These are phyloP conservation scores for Scleromitrula shiraiana DNA, from an alignment of 2,329 filamentous ascomycete genomes.

Conservation along the genomic window DNA sequence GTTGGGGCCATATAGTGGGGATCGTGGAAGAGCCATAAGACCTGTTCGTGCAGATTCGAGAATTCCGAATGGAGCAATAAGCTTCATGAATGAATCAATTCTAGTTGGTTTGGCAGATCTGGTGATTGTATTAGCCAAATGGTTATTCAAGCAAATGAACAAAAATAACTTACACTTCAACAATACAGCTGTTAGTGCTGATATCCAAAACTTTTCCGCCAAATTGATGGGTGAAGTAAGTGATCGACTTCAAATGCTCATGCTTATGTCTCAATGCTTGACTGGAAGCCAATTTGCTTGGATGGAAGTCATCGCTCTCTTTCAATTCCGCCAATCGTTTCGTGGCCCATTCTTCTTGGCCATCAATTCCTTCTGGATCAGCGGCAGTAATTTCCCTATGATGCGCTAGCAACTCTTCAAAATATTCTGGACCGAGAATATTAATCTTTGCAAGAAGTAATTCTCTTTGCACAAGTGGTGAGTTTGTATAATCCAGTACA, in stretches of 20 bases:
- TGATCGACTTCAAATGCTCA: conserved; percentile 93
- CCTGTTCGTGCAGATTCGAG: conserved; percentile 92
- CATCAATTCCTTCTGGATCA: conserved; percentile 27
- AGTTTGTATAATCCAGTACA: conserved; percentile 88
- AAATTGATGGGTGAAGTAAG: conserved; percentile 94
- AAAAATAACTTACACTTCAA: conserved; percentile 69
- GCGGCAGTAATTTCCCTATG: conserved; percentile 76
- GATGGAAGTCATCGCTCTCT: conserved; percentile 65
- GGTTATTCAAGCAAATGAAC: neutral
- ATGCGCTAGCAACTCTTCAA: conserved; percentile 91
- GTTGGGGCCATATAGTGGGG: conserved; percentile 68
- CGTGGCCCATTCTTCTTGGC: conserved; percentile 35
- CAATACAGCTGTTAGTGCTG: conserved; percentile 96
- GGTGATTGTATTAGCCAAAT: conserved; percentile 13
- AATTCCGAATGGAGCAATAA: conserved; percentile 90
- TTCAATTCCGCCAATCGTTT: conserved; percentile 17
- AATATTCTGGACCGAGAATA: conserved; percentile 94
- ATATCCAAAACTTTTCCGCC: conserved; percentile 97
- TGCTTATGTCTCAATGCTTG: conserved; percentile 95
- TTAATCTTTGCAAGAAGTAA: conserved; percentile 93
- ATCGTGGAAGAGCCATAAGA: conserved; percentile 92
- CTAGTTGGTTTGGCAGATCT: conserved; percentile 79
- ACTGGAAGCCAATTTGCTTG: conserved; percentile 73
- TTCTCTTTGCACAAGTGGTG: conserved; percentile 91
- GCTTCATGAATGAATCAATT: conserved; percentile 96